A percentile compares a stretch with the other conserved stretches of the same genome.
Conservation (phyloP, 805 yeast species). For the Priceomyces melissophilus region DNA sequence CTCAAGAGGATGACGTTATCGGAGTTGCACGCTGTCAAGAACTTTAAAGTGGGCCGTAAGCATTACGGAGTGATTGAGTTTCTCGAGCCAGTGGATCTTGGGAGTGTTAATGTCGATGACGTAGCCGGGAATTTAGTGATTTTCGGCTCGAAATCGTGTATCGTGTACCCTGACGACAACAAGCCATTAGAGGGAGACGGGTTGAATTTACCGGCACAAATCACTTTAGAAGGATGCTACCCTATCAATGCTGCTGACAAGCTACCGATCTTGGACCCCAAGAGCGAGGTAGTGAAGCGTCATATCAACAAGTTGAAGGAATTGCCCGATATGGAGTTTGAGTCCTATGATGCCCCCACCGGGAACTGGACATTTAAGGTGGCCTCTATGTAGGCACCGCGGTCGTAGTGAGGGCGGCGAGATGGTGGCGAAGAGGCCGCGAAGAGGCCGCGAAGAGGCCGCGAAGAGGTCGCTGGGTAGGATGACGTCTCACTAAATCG, state of each 20-base stretch:
- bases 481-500: too few relatives aligned
- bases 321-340: conserved; percentile 59
- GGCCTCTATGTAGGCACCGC: conserved; percentile 29
- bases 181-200: conserved; percentile 77
- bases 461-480: too few relatives aligned
- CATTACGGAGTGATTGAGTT: conserved; percentile 78
- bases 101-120: conserved; percentile 57
- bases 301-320: conserved; percentile 67
- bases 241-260: conserved; percentile 73
- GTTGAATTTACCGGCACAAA: conserved; percentile 68
- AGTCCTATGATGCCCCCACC: conserved; percentile 70
- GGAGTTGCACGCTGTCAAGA: conserved; percentile 59
- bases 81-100: conserved; percentile 76
- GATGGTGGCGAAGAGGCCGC: too few relatives aligned
- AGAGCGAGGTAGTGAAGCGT: conserved; percentile 63
- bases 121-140: conserved; percentile 64
- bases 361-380: conserved; percentile 69
- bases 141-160: conserved; percentile 57
- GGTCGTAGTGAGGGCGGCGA: too few relatives aligned
- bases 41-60: conserved; percentile 74
- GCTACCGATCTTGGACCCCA: conserved; percentile 71
- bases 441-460: too few relatives aligned
- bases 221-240: conserved; percentile 75
- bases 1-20: conserved; percentile 56
- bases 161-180: conserved; percentile 65